Conservation (phyloP, 1,139 yeast species). For the Kodamaea plutei region DNA sequence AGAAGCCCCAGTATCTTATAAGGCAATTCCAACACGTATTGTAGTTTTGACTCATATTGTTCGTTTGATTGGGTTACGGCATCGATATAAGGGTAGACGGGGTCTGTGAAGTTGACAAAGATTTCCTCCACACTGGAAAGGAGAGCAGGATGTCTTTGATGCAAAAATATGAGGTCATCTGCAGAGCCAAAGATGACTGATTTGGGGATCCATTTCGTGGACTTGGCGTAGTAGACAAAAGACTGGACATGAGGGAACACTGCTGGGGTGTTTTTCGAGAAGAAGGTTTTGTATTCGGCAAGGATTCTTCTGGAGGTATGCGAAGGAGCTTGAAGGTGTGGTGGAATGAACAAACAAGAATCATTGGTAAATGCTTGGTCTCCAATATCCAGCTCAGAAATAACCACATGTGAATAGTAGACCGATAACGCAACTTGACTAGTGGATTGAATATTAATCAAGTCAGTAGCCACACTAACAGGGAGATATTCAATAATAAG, state of each 20-base stretch:
- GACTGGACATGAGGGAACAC: neutral
- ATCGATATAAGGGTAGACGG: slow-evolving; percentile 1
- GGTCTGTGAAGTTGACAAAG: slow-evolving; percentile 1
- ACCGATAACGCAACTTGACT: neutral
- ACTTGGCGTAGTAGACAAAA: neutral
- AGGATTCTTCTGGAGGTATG: neutral
- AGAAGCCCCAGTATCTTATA: slow-evolving; percentile 1
- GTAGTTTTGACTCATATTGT: neutral
- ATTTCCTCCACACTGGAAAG: neutral
- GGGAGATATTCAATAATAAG: neutral
- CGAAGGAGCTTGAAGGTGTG: neutral
- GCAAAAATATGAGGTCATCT: neutral
- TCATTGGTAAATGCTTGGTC: neutral
- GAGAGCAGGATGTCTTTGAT: neutral
- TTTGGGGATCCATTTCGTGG: neutral
- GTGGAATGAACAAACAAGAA: neutral
- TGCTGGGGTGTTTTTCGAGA: neutral
- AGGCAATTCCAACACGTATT: neutral
- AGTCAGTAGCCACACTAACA: neutral
- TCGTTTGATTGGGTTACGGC: neutral
- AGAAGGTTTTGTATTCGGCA: neutral
- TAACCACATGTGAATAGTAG: neutral
- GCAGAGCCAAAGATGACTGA: neutral
- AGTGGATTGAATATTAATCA: neutral
- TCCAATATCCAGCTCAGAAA: slow-evolving; percentile 1